Base-by-base conservation (phyloP, 1,284 basidiomycete species). In the Schizopora paradoxa region DNA sequence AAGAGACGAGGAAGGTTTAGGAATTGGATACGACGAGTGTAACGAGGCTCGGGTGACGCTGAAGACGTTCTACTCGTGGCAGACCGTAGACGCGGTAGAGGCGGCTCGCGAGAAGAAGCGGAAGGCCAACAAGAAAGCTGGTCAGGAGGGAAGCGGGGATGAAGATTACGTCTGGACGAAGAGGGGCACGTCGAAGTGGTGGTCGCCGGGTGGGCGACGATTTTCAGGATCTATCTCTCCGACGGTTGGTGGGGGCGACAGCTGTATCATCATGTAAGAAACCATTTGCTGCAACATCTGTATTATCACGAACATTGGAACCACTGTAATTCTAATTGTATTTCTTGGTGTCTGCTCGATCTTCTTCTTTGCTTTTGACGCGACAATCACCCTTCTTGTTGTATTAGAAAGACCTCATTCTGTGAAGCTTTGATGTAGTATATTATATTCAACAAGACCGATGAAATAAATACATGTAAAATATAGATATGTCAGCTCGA, bases 41-140 rank as follows among this genome's bases (percentile, higher is more conserved):
- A 82, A 86, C 51, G 71, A 76, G 55, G 62, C 58, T 51, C 68
- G 80, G n/a, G 81, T 92, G 6, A 79, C 85, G 39, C 57, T 93
- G 51, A 91, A 91, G 76, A 82, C 83, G 25, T 93, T 91, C 59
- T 86, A 86, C 66, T 81, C 82, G 43, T 93, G 90, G 90, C 83
- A 86, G 67, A 80, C 76, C 11, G 87, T 91, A 19, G 86, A 86
- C 58, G 75, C 77, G 1, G 82, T 87, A 45, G 71, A 72, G 45
- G 68, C 72, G 26, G 73, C 72, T 45, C 68, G 82, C 56, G 81
- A 82, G 68, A 82, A 78, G 66, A 65, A 74, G 47, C 68, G 72
- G 35, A 65, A 61, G 54, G 56, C 58, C 39, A 61, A 60, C 51
- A 76, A 69, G 60, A 56, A 66, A 29, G 54, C 54, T 14, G 62